Base-by-base conservation (phyloP, 306 rosid species). In the Vicia villosa region DNA sequence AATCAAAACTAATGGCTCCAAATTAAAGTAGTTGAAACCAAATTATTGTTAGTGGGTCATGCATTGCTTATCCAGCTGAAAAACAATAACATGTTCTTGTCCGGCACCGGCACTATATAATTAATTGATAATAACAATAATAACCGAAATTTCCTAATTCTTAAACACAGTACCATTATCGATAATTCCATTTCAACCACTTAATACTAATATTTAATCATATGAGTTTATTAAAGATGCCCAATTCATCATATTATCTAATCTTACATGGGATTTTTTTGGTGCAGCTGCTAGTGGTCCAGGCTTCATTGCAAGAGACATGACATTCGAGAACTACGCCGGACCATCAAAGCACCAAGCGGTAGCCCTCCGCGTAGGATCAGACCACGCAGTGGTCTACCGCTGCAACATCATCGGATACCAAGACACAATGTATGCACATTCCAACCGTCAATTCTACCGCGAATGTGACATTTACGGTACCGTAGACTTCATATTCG, bases 331-430 rank as follows among this genome's bases (percentile, higher is more conserved):
- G 89, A 93, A 93, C 79, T 79, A 69, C 14, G 98, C 98, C 19
- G 98, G 98, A 1, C 90, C 98, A 5, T 67, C 4, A 13, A 88
- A 63, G 68, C 97, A 90, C 81, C 98, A 93, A 41, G 98, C 98
- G 0, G 98, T 93, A 37, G 98, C 98, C 6, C 96, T 93, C 21
- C 93, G 98, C 0, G 58, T 93, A 8, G 91, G 96, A 1, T 85
- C 98, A 0, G 98, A 93, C 73, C 98, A 93, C 10, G 89, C 87
- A 12, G 98, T 90, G 62, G 88, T 93, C 13, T 93, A 81, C 67
- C 87, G 79, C 4, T 93, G 96, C 78, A 84, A 20, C 78, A 20
- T 90, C 47, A 68, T 81, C 3, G 98, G 98, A 3, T 85, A 88
- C 77, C 98, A 93, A 32, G 98, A 93, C 81, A 74, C 96, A 0